A percentile compares a stretch with the other conserved stretches of the same genome.
Evolutionary conservation across 192 early-diverging fungal species (phyloP).

Genomic region (Rhizoclosmatium globosum): DNA sequence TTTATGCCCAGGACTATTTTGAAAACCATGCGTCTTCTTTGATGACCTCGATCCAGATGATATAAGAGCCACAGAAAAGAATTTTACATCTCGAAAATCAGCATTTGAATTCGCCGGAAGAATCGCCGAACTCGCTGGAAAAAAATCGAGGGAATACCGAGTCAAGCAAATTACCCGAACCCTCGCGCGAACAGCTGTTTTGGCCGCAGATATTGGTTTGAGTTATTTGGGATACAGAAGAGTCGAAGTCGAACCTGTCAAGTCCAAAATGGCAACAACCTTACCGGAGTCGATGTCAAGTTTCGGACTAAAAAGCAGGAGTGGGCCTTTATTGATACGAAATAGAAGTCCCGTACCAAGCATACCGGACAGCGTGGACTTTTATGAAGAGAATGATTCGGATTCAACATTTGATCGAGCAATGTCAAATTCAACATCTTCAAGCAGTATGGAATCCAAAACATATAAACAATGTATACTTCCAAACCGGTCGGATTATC

Average conservation of each 20-base stretch:
- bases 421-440: too few species aligned
- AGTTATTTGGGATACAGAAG: slow-evolving; percentile 32
- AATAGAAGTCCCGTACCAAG: too few species aligned
- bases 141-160: slow-evolving; percentile 46
- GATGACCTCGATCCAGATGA: not conserved
- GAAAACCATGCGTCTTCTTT: not conserved
- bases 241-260: not conserved
- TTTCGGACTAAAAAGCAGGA: too few species aligned
- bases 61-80: not conserved
- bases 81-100: not conserved
- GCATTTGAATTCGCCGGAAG: slow-evolving; percentile 44
- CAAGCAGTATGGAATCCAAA: too few species aligned
- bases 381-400: too few species aligned
- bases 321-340: too few species aligned
- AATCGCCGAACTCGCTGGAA: slow-evolving; percentile 51
- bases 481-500: too few species aligned
- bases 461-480: too few species aligned
- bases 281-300: too few species aligned
- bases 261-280: too few species aligned
- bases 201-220: slow-evolving; percentile 29
- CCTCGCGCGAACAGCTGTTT: slow-evolving; percentile 36
- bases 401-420: too few species aligned
- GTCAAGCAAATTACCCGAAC: slow-evolving; percentile 47
- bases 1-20: not conserved
- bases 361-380: too few species aligned